A percentile compares a stretch with the other conserved stretches of the same genome.
Conservation (phyloP, 371 early-diverging fungal species). For the Rhizopus arrhizus region DNA sequence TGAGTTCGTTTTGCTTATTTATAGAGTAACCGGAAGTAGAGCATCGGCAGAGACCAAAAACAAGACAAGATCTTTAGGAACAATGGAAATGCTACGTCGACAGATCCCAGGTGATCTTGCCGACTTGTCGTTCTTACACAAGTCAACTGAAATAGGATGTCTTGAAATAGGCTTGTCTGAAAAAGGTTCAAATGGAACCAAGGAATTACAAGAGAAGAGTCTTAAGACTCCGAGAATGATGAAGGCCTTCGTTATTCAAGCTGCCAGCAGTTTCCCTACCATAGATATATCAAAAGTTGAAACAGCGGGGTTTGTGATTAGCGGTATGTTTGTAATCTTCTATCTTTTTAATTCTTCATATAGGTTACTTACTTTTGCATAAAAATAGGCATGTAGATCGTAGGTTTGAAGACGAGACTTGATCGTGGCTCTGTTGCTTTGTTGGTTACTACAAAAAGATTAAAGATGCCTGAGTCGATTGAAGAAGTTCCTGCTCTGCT, state of each 20-base stretch:
- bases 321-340: neutral
- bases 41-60: slow-evolving; percentile 1
- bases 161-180: slow-evolving; percentile 5
- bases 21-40: slow-evolving; percentile 1
- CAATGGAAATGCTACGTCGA: neutral
- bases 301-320: neutral
- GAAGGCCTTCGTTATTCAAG: neutral
- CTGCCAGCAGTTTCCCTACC: neutral
- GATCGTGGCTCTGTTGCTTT: slow-evolving; percentile 5
- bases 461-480: slow-evolving; percentile 9
- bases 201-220: neutral
- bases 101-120: neutral
- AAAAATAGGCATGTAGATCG: neutral
- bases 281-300: neutral
- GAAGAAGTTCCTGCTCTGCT: neutral
- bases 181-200: slow-evolving; percentile 3
- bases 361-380: no score
- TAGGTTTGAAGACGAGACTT: neutral
- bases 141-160: neutral
- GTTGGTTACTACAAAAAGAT: neutral
- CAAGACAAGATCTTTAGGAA: neutral
- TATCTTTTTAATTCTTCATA: neutral
- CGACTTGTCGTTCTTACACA: slow-evolving; percentile 5
- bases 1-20: neutral
- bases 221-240: slow-evolving; percentile 8